Percentiles rank a stretch among this genome's conserved stretches.
These are phyloP conservation scores for Tylopilus orsonianus DNA, from an alignment of 1,284 basidiomycete species.

Conservation along the genomic window DNA sequence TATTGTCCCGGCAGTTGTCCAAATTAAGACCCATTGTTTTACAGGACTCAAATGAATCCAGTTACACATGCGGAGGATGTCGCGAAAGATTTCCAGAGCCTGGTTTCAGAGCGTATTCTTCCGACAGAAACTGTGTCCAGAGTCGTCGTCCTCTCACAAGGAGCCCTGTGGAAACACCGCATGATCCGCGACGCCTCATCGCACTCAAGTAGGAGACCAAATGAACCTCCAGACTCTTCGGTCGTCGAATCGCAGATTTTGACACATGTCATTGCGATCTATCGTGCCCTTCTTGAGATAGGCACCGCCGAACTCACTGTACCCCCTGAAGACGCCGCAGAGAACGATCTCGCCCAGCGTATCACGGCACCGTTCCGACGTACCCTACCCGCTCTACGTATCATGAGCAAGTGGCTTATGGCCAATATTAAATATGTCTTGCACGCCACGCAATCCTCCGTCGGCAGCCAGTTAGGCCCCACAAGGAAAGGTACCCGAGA, in stretches of 20 bases:
- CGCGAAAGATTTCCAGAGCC: constrained; percentile 51
- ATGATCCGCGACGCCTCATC: constrained; percentile 53
- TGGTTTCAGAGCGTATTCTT: constrained; percentile 70
- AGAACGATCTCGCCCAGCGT: constrained; percentile 69
- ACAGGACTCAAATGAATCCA: constrained; percentile 22
- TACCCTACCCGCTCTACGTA: constrained; percentile 83
- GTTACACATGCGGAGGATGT: constrained; percentile 41
- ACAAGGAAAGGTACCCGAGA: constrained; percentile 21
- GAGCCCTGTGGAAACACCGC: constrained; percentile 80
- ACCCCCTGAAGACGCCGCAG: constrained; percentile 49
- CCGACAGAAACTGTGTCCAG: constrained; percentile 76
- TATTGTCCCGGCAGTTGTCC: not conserved
- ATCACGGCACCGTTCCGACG: constrained; percentile 87
- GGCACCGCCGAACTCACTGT: constrained; percentile 58
- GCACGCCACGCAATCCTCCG: constrained; percentile 34
- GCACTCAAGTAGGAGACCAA: constrained; percentile 33
- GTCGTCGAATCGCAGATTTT: constrained; percentile 69
- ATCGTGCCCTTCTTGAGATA: constrained; percentile 67
- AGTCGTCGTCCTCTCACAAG: constrained; percentile 72
- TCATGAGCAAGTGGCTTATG: constrained; percentile 87
- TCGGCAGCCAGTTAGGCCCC: constrained; percentile 12
- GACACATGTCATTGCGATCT: constrained; percentile 71
- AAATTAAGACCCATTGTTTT: constrained; percentile 1
- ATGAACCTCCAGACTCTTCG: constrained; percentile 19
- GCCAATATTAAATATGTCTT: constrained; percentile 75